Percentiles rank a stretch among this genome's conserved stretches.
Evolutionary conservation across 495 filamentous ascomycete genomes (phyloP).

Genomic region (Aspergillus affinis): DNA sequence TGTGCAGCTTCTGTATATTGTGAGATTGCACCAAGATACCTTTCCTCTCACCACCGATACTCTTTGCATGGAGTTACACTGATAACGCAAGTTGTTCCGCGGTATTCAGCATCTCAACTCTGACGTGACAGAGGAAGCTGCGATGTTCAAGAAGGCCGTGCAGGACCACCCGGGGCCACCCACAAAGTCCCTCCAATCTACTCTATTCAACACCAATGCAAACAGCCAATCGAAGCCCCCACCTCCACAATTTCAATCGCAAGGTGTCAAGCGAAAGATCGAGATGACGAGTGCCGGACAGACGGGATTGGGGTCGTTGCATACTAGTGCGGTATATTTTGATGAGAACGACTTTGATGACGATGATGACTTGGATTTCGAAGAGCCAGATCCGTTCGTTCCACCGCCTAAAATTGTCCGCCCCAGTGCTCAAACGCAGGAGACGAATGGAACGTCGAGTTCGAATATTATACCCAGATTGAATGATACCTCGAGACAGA

Average conservation of each 20-base stretch:
- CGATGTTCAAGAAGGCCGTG: constrained; percentile 48
- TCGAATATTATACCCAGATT: not conserved
- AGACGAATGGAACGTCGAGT: constrained; percentile 14
- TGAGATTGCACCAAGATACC: constrained; percentile 16
- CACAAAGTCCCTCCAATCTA: constrained; percentile 39
- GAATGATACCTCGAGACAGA: constrained; percentile 11
- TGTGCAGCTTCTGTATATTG: constrained; percentile 33
- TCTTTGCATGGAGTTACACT: constrained; percentile 25
- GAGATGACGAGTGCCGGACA: constrained; percentile 34
- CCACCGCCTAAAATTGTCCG: constrained; percentile 19
- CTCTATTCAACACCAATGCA: constrained; percentile 27
- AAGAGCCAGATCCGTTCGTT: constrained; percentile 36
- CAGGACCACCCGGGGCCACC: constrained; percentile 38
- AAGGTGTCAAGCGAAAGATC: constrained; percentile 46
- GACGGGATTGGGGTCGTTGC: constrained; percentile 42
- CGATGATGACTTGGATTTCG: constrained; percentile 48
- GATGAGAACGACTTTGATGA: constrained; percentile 58
- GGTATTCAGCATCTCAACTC: constrained; percentile 28
- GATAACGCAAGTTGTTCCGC: constrained; percentile 21
- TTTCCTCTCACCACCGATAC: constrained; percentile 22
- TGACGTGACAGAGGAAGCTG: constrained; percentile 17
- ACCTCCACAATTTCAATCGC: constrained; percentile 27
- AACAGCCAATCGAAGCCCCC: constrained; percentile 21
- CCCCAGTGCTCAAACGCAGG: constrained; percentile 8
- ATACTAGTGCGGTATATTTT: constrained; percentile 46